A percentile compares a stretch with the other conserved stretches of the same genome.
Conservation (phyloP, 495 filamentous ascomycete genomes). For the Aspergillus funiculosus region DNA sequence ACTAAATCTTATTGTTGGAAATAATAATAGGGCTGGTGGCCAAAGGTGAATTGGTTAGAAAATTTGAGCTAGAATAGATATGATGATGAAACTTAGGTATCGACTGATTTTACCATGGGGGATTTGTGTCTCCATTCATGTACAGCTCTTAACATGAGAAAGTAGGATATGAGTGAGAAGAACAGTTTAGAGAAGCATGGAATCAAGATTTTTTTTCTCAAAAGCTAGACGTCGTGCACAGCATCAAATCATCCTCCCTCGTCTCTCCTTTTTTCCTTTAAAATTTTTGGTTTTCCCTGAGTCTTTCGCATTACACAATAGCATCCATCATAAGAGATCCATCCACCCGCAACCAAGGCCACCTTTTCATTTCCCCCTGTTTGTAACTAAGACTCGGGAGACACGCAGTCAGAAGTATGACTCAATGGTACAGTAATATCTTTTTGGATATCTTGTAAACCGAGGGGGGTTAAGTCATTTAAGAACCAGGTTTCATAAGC, state of each 20-base stretch:
- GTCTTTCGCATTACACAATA: conserved; percentile 21
- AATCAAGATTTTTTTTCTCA: conserved; percentile 11
- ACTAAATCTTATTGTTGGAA: background rate
- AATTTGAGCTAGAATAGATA: background rate
- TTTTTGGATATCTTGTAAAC: conserved; percentile 13
- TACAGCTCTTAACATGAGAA: too few relatives aligned
- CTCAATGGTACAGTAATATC: conserved; percentile 17
- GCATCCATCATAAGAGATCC: conserved; percentile 20
- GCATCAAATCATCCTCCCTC: background rate
- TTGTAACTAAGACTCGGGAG: background rate
- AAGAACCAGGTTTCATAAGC: conserved; percentile 26
- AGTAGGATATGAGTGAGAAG: background rate
- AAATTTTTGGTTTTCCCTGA: conserved; percentile 16
- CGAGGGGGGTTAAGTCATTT: conserved; percentile 15
- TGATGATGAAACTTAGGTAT: too few relatives aligned
- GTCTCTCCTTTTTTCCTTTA: conserved; percentile 2
- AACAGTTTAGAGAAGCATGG: background rate
- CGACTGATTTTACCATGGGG: too few relatives aligned
- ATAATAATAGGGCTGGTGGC: too few relatives aligned
- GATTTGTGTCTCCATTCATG: too few relatives aligned
- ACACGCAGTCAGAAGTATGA: conserved; percentile 12
- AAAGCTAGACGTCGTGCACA: conserved; percentile 10
- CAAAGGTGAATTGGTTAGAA: background rate
- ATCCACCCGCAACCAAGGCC: conserved; percentile 28
- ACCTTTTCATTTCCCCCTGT: conserved; percentile 19